phyloP scores from a whole-genome alignment of 495 filamentous ascomycete genomes.

The Penicillium pulvis region DNA sequence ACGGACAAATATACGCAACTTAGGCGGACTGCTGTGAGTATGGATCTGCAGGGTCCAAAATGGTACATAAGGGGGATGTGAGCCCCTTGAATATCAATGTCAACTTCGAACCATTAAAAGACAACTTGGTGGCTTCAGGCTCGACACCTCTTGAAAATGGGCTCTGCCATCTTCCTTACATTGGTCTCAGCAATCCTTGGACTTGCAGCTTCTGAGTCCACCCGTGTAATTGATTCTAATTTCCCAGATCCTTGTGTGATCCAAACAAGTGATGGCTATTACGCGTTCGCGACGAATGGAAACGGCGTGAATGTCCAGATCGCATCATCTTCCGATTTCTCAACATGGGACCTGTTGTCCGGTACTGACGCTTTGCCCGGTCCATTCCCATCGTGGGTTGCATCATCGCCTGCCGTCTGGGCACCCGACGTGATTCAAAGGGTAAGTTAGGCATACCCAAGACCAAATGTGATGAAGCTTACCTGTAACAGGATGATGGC shows the following conservation, averaged over 20 bases:
- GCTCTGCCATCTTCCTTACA: neutral
- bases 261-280: conserved; percentile 29
- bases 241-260: conserved; percentile 39
- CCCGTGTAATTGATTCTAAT: conserved; percentile 29
- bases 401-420: conserved; percentile 40
- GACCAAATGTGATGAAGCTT: conserved; percentile 5
- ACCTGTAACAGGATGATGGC: conserved; percentile 28
- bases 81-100: neutral
- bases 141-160: conserved; percentile 2
- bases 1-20: neutral
- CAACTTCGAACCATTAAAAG: neutral
- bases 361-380: conserved; percentile 33
- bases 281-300: conserved; percentile 34
- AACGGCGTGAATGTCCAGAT: conserved; percentile 28
- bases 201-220: conserved; percentile 14
- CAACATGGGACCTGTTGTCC: conserved; percentile 28
- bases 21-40: neutral
- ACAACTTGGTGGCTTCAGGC: neutral
- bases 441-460: conserved; percentile 5
- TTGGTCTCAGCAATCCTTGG: conserved; percentile 7
- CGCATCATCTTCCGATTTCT: conserved; percentile 31
- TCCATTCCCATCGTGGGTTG: conserved; percentile 33
- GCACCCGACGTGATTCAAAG: conserved; percentile 49
- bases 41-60: neutral
- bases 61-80: neutral